These are phyloP conservation scores for Globisporangium takayamanum DNA, from an alignment of 352 stramenopile species.

Conservation along the genomic window DNA sequence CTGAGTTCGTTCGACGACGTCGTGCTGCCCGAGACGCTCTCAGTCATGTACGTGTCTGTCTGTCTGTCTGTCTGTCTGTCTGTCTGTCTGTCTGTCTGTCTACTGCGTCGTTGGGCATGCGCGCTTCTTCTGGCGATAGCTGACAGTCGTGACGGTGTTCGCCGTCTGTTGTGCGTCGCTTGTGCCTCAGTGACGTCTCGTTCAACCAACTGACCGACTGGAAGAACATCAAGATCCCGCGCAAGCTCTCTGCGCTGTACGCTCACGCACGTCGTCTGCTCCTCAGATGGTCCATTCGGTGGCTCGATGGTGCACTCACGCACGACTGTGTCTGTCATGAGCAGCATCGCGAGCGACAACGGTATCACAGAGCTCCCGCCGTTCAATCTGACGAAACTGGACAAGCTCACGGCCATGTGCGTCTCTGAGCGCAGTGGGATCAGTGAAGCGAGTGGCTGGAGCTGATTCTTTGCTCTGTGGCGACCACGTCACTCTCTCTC, in stretches of 20 bases:
- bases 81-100: too few relatives aligned
- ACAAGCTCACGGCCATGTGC: slow-evolving; percentile 8
- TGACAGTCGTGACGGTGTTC: neutral
- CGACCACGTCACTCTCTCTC: too few relatives aligned
- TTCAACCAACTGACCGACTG: slow-evolving; percentile 10
- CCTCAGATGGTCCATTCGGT: too few relatives aligned
- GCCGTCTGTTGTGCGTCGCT: neutral
- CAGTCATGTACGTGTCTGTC: slow-evolving; percentile 5
- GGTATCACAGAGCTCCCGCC: slow-evolving; percentile 5
- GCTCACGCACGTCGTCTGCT: neutral
- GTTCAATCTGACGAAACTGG: slow-evolving; percentile 8
- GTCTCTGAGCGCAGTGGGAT: neutral
- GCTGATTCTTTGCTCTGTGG: too few relatives aligned
- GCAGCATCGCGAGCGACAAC: slow-evolving; percentile 14
- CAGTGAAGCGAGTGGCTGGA: too few relatives aligned
- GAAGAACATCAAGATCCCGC: neutral
- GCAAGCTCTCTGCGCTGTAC: slow-evolving; percentile 9
- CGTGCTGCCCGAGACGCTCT: slow-evolving; percentile 3
- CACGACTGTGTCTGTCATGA: neutral
- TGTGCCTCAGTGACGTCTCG: slow-evolving; percentile 7
- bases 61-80: too few relatives aligned
- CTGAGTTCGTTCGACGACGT: slow-evolving; percentile 9
- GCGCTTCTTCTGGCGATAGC: neutral
- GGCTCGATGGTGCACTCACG: neutral
- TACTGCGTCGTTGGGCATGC: neutral